Conservation (phyloP, 345 rosid genomes). For the Brassica incana region DNA sequence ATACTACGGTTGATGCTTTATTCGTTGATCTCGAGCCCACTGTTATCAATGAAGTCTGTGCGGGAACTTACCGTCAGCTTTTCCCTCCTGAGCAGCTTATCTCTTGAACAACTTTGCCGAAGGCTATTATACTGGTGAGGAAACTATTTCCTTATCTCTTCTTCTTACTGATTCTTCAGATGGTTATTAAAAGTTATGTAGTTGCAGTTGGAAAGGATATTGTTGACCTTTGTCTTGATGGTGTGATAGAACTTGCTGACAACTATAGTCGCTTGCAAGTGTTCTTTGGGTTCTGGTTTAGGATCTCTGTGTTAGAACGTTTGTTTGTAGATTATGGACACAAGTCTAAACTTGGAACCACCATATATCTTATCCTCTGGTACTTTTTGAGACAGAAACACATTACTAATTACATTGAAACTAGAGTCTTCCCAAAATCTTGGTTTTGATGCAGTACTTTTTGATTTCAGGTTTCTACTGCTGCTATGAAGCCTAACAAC, state of each 20-base stretch:
- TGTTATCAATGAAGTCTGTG: too few species aligned
- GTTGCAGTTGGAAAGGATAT: slow-evolving; percentile 60
- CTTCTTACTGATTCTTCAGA: not conserved
- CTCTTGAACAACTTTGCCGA: not conserved
- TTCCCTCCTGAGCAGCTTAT: not conserved
- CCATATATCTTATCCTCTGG: not conserved
- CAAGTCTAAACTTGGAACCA: not conserved
- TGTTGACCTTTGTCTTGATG: slow-evolving; percentile 59
- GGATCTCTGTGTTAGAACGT: slow-evolving; percentile 63
- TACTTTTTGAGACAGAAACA: not conserved
- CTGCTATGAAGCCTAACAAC: not conserved
- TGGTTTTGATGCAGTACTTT: not conserved
- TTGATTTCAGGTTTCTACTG: slow-evolving; percentile 34
- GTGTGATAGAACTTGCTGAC: slow-evolving; percentile 59
- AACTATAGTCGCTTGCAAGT: slow-evolving; percentile 65
- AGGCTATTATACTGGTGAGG: not conserved
- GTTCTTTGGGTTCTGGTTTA: slow-evolving; percentile 57
- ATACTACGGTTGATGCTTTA: too few species aligned
- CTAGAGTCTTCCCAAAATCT: not conserved
- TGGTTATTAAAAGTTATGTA: not conserved
- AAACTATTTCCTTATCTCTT: not conserved
- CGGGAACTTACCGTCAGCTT: not conserved
- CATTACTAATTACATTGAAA: not conserved
- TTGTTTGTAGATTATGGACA: slow-evolving; percentile 24
- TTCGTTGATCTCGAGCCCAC: too few species aligned